phyloP scores from a whole-genome alignment of 495 filamentous ascomycete species.

The Hypoxylon lienhwacheense region DNA sequence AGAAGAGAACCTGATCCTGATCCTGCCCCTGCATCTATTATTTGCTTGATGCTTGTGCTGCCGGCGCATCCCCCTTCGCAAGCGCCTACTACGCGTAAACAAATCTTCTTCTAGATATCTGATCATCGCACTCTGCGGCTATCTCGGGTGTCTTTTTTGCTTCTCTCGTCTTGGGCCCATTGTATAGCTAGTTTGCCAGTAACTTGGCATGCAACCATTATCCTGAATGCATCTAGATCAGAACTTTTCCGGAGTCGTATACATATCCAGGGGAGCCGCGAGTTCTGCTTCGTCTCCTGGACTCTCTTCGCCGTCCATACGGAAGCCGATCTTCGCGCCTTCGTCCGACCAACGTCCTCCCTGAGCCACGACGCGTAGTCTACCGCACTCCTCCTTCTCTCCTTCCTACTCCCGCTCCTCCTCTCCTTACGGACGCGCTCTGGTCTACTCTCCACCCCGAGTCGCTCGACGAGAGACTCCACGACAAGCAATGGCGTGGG shows the following conservation, averaged over 20 bases:
- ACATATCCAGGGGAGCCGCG: slow-evolving; percentile 26
- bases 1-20: neutral
- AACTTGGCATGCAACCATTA: slow-evolving; percentile 30
- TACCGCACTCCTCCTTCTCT: neutral
- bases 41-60: slow-evolving; percentile 24
- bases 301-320: slow-evolving; percentile 11
- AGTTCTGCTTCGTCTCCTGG: slow-evolving; percentile 19
- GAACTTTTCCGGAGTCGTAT: slow-evolving; percentile 24
- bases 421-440: neutral
- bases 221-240: slow-evolving; percentile 39
- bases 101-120: slow-evolving; percentile 24
- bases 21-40: slow-evolving; percentile 16
- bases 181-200: slow-evolving; percentile 34
- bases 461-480: slow-evolving; percentile 15
- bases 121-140: slow-evolving; percentile 30
- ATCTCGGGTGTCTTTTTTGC: slow-evolving; percentile 22
- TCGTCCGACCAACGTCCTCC: slow-evolving; percentile 28
- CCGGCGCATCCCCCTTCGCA: slow-evolving; percentile 28
- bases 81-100: slow-evolving; percentile 32
- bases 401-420: neutral
- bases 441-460: too few species aligned
- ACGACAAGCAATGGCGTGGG: slow-evolving; percentile 76
- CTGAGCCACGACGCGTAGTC: slow-evolving; percentile 17
- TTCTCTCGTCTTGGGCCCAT: slow-evolving; percentile 8
- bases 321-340: slow-evolving; percentile 17